phyloP scores from a whole-genome alignment of 1,139 yeast species.

The Candida buenavistaensis region DNA sequence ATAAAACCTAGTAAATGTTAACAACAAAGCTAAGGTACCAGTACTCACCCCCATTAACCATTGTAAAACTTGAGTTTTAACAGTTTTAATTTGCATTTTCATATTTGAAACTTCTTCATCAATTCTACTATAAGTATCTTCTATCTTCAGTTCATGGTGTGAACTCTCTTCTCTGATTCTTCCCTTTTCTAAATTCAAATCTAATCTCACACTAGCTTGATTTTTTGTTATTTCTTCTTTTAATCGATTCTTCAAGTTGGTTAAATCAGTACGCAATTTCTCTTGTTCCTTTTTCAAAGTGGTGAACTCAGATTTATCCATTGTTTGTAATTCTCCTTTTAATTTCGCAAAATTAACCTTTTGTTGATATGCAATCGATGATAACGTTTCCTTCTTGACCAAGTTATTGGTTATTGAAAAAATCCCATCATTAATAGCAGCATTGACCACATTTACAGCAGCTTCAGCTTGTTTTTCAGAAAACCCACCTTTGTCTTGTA shows the following conservation, averaged over 20 bases:
- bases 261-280: conserved; percentile 77
- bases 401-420: conserved; percentile 71
- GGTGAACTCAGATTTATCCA: conserved; percentile 85
- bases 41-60: conserved; percentile 98
- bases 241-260: conserved; percentile 78
- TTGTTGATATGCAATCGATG: conserved; percentile 88
- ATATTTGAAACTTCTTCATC: conserved; percentile 95
- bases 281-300: conserved; percentile 86
- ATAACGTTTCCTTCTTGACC: conserved; percentile 77
- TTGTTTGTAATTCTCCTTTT: conserved; percentile 84
- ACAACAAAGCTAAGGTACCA: conserved; percentile 91
- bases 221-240: conserved; percentile 91
- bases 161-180: conserved; percentile 92
- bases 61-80: conserved; percentile 94
- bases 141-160: conserved; percentile 87
- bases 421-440: conserved; percentile 82
- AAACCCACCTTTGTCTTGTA: conserved; percentile 70
- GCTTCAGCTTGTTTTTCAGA: conserved; percentile 75
- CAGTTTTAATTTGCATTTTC: conserved; percentile 91
- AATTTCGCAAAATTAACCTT: conserved; percentile 94
- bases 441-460: conserved; percentile 71
- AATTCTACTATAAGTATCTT: conserved; percentile 91
- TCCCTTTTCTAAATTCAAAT: conserved; percentile 90
- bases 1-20: conserved; percentile 85
- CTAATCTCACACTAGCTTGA: conserved; percentile 87